Base-by-base conservation (phyloP, 805 yeast species). In the Candida schatavii region DNA sequence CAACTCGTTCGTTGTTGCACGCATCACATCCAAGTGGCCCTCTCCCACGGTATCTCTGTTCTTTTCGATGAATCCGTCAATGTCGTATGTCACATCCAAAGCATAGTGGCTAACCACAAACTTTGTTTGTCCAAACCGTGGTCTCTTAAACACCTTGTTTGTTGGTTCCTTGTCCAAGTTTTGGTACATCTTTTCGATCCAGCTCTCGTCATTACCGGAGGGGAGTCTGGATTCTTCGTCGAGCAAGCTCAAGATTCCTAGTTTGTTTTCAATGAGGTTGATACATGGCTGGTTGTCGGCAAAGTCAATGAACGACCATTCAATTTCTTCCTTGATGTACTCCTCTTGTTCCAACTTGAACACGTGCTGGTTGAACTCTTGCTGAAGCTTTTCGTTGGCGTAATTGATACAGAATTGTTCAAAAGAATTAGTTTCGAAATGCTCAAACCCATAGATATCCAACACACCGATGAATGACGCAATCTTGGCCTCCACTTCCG, bases 391-490 rank as follows among this genome's bases (percentile, higher is more conserved):
- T 70, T 91, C 99, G 66, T 90, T 90, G 35, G 97, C 97, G 62
- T 90, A 90, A 63, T 90, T 90, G 66, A 90, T 90, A 71, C 99
- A 91, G 66, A 91, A 91, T 65, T 91, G 99, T 67, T 91, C 99
- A 57, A 91, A 91, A 6, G 97, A 89, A 67, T 91, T 91, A 55
- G 79, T 82, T 51, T 88, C 90, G 61, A 91, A 91, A 66, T 91
- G 97, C 66, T 91, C 99, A 62, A 91, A 91, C 19, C 99, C 99
- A 59, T 91, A 91, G 54, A 91, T 91, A 83, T 91, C 99, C 54
- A 91, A 75, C 23, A 91, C 98, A 62, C 99, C 99, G 56, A 91
- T 91, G 55, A 91, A 93, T 1, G 88, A 77, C 35, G 75, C 67
- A 41, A 83, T 75, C 28, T 80, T 66, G 19, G 70, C 68, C 31